These are phyloP conservation scores for Boletus reticuloceps DNA, from an alignment of 768 basidiomycete genomes.

Conservation along the genomic window DNA sequence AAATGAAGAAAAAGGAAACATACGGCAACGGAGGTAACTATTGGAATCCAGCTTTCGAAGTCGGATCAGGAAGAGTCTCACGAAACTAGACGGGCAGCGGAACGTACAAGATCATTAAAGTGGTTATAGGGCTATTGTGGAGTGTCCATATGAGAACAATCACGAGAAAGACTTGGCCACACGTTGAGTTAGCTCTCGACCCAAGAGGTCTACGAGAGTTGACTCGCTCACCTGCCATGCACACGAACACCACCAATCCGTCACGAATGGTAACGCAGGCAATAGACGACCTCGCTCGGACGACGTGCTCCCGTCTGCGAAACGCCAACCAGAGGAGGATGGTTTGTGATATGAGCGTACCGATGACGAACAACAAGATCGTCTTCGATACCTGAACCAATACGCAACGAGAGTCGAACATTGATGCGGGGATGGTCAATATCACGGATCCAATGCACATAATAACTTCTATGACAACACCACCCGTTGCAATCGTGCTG, in stretches of 20 bases:
- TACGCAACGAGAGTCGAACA: conserved; percentile 17
- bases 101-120: conserved; percentile 16
- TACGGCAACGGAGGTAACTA: conserved; percentile 16
- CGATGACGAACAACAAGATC: conserved; percentile 5
- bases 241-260: conserved; percentile 14
- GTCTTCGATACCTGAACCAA: neutral
- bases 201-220: too few relatives aligned
- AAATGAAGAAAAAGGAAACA: neutral
- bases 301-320: conserved; percentile 7
- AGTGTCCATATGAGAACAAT: conserved; percentile 2
- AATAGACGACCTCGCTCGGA: neutral
- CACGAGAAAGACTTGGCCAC: conserved; percentile 11
- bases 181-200: neutral
- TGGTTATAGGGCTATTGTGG: neutral
- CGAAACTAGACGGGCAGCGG: neutral
- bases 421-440: neutral
- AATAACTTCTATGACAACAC: conserved; percentile 11
- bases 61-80: neutral
- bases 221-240: conserved; percentile 12
- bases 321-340: conserved; percentile 19
- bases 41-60: conserved; percentile 18
- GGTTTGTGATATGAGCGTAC: conserved; percentile 10
- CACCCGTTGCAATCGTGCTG: neutral
- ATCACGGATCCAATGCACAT: neutral
- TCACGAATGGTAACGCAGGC: conserved; percentile 25